Evolutionary conservation across 2,329 filamentous ascomycete genomes (phyloP).

Genomic region (Sporothrix pseudoabietina): DNA sequence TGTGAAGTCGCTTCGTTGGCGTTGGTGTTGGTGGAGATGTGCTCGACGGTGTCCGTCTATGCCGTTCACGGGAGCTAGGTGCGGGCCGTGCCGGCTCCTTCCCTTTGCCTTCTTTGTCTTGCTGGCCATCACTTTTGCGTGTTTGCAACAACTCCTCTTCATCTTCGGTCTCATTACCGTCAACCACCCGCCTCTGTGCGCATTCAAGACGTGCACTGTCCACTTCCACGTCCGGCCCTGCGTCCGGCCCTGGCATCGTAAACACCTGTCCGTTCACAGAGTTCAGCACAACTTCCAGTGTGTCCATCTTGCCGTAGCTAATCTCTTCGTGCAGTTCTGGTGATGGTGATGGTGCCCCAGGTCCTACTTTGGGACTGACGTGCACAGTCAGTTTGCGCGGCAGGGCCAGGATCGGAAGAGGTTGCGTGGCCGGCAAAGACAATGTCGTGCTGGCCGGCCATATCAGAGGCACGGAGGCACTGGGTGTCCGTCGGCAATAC

Average conservation of each 20-base stretch:
- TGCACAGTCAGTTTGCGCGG: not conserved
- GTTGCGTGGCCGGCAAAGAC: not conserved
- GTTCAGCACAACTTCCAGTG: not conserved
- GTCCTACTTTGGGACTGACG: not conserved
- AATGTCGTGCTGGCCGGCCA: not conserved
- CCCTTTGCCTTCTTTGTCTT: not conserved
- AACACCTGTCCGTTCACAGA: not conserved
- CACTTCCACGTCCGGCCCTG: not conserved
- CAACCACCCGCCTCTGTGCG: not conserved
- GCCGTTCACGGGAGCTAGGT: not conserved
- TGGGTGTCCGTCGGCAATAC: not conserved
- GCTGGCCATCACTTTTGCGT: not conserved
- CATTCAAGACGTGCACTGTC: not conserved
- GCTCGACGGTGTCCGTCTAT: not conserved
- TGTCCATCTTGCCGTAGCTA: not conserved
- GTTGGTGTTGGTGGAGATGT: not conserved
- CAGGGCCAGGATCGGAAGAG: not conserved
- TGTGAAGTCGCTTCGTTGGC: not conserved
- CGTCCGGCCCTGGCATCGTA: not conserved
- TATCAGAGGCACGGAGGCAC: not conserved
- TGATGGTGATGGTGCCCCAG: not conserved
- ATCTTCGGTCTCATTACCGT: not conserved
- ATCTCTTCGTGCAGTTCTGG: not conserved
- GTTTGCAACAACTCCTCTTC: not conserved
- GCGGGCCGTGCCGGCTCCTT: not conserved